phyloP scores from a whole-genome alignment of 2,329 filamentous ascomycete species.

The Hymenoscyphus infarciens region DNA sequence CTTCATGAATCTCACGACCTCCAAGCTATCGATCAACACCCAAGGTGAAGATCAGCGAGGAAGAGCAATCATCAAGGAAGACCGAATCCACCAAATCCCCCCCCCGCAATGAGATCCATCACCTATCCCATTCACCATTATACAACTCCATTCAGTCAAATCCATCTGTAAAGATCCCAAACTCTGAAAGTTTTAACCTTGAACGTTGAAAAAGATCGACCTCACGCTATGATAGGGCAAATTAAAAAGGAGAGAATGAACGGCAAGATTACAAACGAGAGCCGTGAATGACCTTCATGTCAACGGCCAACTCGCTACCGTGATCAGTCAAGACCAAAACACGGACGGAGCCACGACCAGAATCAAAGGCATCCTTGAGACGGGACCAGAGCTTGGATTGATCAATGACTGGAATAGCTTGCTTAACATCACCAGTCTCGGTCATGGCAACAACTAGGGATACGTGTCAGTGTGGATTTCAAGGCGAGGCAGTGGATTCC shows the following conservation, averaged over 20 bases:
- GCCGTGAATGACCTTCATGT: slow-evolving; percentile 97
- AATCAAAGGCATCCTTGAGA: slow-evolving; percentile 79
- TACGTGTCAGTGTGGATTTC: slow-evolving; percentile 15
- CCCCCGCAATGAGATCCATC: slow-evolving; percentile 13
- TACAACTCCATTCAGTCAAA: slow-evolving; percentile 20
- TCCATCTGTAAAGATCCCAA: slow-evolving; percentile 6
- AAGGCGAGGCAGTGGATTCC: neutral
- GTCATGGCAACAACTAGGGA: slow-evolving; percentile 84
- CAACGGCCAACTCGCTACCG: slow-evolving; percentile 90
- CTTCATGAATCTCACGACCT: slow-evolving; percentile 13
- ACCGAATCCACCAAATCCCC: slow-evolving; percentile 14
- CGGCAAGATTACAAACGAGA: slow-evolving; percentile 50
- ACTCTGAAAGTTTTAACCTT: slow-evolving; percentile 11
- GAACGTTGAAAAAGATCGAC: slow-evolving; percentile 11
- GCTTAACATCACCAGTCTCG: slow-evolving; percentile 96
- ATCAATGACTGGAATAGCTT: slow-evolving; percentile 86
- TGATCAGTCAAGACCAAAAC: slow-evolving; percentile 94
- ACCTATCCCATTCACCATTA: slow-evolving; percentile 19
- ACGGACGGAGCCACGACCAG: slow-evolving; percentile 88
- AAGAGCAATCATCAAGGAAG: neutral
- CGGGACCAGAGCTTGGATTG: slow-evolving; percentile 86
- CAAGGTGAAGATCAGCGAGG: slow-evolving; percentile 17
- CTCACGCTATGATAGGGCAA: slow-evolving; percentile 22
- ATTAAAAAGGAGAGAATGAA: slow-evolving; percentile 12
- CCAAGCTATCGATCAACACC: slow-evolving; percentile 22